Conservation (phyloP, 1,139 yeast species). For the Hansenula lynferdii region DNA sequence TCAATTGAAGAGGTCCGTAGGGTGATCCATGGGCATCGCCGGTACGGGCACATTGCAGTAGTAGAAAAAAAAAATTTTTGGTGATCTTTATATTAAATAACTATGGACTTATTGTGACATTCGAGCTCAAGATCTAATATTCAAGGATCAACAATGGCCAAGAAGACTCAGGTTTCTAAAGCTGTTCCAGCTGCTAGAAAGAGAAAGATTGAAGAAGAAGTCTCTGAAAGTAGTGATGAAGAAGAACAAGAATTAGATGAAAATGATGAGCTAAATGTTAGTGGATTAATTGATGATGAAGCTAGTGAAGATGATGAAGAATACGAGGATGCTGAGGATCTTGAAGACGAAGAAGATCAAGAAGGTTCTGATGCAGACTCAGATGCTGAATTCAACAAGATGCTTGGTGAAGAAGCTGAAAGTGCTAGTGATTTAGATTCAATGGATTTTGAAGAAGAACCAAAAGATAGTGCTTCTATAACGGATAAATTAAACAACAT, state of each 20-base stretch:
- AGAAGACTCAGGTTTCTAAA: neutral
- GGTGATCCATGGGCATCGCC: neutral
- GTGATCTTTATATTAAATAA: neutral
- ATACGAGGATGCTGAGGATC: conserved; percentile 34
- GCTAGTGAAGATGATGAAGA: conserved; percentile 37
- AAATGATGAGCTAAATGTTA: conserved; percentile 30
- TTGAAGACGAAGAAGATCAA: conserved; percentile 29
- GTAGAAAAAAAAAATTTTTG: neutral
- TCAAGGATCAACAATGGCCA: neutral
- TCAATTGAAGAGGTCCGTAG: no score
- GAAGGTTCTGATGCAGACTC: conserved; percentile 37
- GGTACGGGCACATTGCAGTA: neutral
- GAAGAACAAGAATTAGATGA: conserved; percentile 13
- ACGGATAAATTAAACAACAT: conserved; percentile 53
- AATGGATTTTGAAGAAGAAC: conserved; percentile 42
- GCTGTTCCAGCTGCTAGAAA: conserved; percentile 18
- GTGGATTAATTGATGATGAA: conserved; percentile 23
- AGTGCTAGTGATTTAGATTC: conserved; percentile 26
- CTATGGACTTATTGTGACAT: neutral
- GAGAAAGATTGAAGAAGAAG: conserved; percentile 28
- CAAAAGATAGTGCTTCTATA: conserved; percentile 44
- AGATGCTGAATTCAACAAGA: conserved; percentile 56
- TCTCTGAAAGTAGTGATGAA: conserved; percentile 12
- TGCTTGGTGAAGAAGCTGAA: conserved; percentile 47
- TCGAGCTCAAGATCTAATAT: neutral